Conservation (phyloP, 352 stramenopile genomes). For the Pythium volutum region DNA sequence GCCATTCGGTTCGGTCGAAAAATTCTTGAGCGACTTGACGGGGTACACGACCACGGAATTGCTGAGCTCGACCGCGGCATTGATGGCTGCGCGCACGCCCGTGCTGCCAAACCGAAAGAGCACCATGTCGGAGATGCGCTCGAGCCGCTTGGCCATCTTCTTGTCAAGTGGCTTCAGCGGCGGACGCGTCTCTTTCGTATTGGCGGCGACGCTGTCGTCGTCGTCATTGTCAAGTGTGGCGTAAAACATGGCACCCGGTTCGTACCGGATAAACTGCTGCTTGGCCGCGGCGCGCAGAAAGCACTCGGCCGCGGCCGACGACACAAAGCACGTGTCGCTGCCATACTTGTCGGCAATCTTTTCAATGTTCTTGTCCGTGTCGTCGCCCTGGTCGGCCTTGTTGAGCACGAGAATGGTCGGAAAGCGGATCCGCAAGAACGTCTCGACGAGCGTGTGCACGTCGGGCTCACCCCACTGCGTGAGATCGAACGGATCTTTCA, state of each 20-base stretch:
- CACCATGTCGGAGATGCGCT: conserved; percentile 89
- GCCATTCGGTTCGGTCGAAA: conserved; percentile 55
- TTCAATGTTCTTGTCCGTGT: conserved; percentile 87
- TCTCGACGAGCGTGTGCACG: conserved; percentile 73
- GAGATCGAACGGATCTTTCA: conserved; percentile 66
- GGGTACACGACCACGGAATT: conserved; percentile 84
- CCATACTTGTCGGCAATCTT: conserved; percentile 88
- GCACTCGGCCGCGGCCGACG: conserved; percentile 81
- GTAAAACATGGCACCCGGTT: conserved; percentile 86
- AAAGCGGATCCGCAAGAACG: conserved; percentile 78
- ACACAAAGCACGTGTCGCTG: conserved; percentile 83
- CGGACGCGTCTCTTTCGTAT: conserved; percentile 15
- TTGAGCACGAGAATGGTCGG: conserved; percentile 88
- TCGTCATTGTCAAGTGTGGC: conserved; percentile 69
- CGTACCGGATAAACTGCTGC: conserved; percentile 82
- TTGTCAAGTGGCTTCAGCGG: conserved; percentile 69
- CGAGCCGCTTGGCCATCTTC: conserved; percentile 77
- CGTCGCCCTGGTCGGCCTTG: conserved; percentile 81
- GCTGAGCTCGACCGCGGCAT: conserved; percentile 77
- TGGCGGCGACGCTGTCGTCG: conserved; percentile 31
- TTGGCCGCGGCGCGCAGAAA: conserved; percentile 73
- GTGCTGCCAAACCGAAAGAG: conserved; percentile 87
- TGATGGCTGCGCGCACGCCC: conserved; percentile 83
- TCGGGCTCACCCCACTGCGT: conserved; percentile 52
- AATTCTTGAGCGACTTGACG: conserved; percentile 86